Conservation (phyloP, 495 filamentous ascomycete species). For the Xeromyces bisporus region DNA sequence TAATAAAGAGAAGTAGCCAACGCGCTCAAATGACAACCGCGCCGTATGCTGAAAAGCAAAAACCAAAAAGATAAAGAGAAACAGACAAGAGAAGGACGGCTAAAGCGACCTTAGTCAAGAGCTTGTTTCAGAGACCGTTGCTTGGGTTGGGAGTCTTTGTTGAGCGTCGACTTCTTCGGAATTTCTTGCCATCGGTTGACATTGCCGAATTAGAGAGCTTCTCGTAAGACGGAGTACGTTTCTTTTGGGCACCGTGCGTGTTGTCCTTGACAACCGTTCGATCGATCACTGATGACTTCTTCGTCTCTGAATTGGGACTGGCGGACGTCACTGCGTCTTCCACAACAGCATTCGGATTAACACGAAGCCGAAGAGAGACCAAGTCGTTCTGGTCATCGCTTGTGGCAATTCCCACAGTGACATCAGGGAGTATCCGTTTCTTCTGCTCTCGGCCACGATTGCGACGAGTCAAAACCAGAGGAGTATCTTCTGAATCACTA, state of each 20-base stretch:
- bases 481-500: constrained; percentile 23
- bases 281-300: constrained; percentile 2
- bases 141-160: constrained; percentile 7
- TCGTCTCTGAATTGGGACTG: neutral
- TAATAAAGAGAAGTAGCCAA: no score
- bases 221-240: constrained; percentile 1
- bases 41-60: no score
- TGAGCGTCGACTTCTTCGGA: constrained; percentile 10
- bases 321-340: constrained; percentile 3
- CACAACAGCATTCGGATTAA: constrained; percentile 12
- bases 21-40: no score
- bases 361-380: constrained; percentile 27
- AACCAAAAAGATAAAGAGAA: no score
- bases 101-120: constrained; percentile 1
- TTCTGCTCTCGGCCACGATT: constrained; percentile 17
- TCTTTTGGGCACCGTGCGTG: no score
- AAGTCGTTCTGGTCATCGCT: constrained; percentile 28
- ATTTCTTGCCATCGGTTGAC: constrained; percentile 5
- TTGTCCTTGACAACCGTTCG: no score
- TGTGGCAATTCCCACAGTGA: constrained; percentile 32
- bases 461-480: constrained; percentile 15
- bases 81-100: no score
- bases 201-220: neutral
- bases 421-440: constrained; percentile 24
- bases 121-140: constrained; percentile 1